phyloP scores from a whole-genome alignment of 345 rosid genomes.

The Reutealis trisperma region DNA sequence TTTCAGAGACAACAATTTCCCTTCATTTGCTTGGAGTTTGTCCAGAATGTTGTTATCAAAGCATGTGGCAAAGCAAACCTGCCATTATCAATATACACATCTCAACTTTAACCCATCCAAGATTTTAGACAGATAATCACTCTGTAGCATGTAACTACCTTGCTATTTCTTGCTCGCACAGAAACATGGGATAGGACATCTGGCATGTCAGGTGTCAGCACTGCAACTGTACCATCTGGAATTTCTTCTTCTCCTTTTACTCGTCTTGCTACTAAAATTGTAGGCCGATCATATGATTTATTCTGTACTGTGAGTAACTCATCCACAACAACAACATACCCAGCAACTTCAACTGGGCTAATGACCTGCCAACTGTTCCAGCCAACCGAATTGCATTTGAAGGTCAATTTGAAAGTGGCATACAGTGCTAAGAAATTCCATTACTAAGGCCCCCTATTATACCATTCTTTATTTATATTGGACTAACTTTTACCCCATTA shows the following conservation, averaged over 20 bases:
- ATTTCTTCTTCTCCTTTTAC: slow-evolving; percentile 99
- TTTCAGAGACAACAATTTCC: slow-evolving; percentile 65
- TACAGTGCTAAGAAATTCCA: not conserved
- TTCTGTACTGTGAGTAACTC: slow-evolving; percentile 87
- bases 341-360: slow-evolving; percentile 87
- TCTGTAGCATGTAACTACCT: slow-evolving; percentile 49
- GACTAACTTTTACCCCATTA: not conserved
- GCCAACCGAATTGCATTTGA: slow-evolving; percentile 31
- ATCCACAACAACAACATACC: slow-evolving; percentile 79
- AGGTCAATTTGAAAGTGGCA: slow-evolving; percentile 23
- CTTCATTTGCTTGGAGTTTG: slow-evolving; percentile 71
- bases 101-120: slow-evolving; percentile 22
- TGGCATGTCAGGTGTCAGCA: slow-evolving; percentile 98
- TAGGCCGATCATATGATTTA: slow-evolving; percentile 71
- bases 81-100: slow-evolving; percentile 27
- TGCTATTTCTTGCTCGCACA: slow-evolving; percentile 98
- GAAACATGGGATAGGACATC: slow-evolving; percentile 99
- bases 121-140: slow-evolving; percentile 15
- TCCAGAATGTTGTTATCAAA: slow-evolving; percentile 79
- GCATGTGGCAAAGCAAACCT: slow-evolving; percentile 99
- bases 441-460: not conserved
- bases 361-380: slow-evolving; percentile 97
- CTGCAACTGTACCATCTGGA: slow-evolving; percentile 96
- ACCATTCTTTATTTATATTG: not conserved
- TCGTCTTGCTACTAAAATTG: slow-evolving; percentile 83